Evolutionary conservation across 129 eudicot species (phyloP), one percentile per base, ranked within the genome.

Genomic region (Sambucus nigra): DNA sequence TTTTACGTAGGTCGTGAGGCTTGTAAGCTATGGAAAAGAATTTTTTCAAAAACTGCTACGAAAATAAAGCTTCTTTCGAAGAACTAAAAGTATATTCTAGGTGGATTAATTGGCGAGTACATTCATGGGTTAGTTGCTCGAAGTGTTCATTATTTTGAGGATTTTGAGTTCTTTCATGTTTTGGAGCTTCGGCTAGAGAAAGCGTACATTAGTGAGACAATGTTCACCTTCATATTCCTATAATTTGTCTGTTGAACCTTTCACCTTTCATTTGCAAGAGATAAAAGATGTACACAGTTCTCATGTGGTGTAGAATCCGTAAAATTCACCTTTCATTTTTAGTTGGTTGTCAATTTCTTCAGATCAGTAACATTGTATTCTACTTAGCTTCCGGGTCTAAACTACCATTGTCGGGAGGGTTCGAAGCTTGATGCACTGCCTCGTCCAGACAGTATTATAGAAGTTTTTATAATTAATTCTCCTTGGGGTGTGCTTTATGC

Each of bases 331-430:
- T 92, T 52, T 83, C 99, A 1, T 86, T 82, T 78, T 67, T 92
- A 69, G 80, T 75, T 59, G 99, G 86, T 77, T 81, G 86, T 62
- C 98, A 91, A 55, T n/a, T 74, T 59, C 95, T 91, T 55, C 84
- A 95, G 53, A 75, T 91, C 53, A 69, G n/a, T 91, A 32, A 85
- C 98, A 32, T 91, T 91, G 61, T 91, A 91, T 55, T 91, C 98
- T 39, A 91, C 98, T 38, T 76, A 79, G 66, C 87, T 91, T 28
- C 98, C 98, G 17, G 98, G 98, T 61, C 98, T 95, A 51, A 85
- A 85, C 52, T 85, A 91, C 69, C 98, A 91, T 21, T 91, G 98
- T 19, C 95, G 95, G 0, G 95, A 91, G 98, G 98, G 98, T 33
- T 85, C 95, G 33, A 70, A 77, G 60, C 83, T 82, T 74, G 95